Base-by-base conservation (phyloP, 2,329 filamentous ascomycete genomes). In the Colletotrichum somersetense region DNA sequence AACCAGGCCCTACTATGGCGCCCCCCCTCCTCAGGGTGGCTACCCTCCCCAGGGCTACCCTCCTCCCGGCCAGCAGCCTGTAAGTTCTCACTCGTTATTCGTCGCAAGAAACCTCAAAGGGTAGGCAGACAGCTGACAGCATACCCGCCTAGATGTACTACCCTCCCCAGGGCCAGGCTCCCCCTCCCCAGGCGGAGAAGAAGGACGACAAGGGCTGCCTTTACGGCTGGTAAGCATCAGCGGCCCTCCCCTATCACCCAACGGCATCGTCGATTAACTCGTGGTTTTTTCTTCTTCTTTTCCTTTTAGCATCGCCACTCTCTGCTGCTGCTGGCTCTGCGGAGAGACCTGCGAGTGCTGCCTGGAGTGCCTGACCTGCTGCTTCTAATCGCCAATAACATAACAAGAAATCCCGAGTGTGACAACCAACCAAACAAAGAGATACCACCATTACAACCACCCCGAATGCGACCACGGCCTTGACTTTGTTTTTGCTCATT, bases 251-350 rank as follows among this genome's bases (percentile, higher is more conserved):
- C 59, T 10, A 8, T 18, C n/a, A 2, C n/a, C 20, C 5, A 12
- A 26, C 56, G 23, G n/a, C 6, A 62, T 5, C 11, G 38, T 4
- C 0, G 18, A 33, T 59, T 73, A 20, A 72, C 53, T 20, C 10
- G 30, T 30, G 30, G 30, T 30, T 5, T 30, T 11, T 46, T n/a
- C n/a, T 6, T 48, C 5, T 56, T 57, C 33, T 42, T 40, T 12
- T 40, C 11, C 11, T 12, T 40, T 14, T 56, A 83, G 82, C 74
- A 70, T 84, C 35, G 83, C 83, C 62, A 80, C 83, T 30, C 74
- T 84, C 71, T 84, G 83, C 78, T 84, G 83, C 77, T 84, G 83
- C 72, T 84, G 82, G 81, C 77, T 84, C 61, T 84, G 83, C 72
- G 83, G 82, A 4, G 82, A 84, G 75, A 80, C 82, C 4, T 84